phyloP scores from a whole-genome alignment of 306 rosid genomes.

The Corylus americana region DNA sequence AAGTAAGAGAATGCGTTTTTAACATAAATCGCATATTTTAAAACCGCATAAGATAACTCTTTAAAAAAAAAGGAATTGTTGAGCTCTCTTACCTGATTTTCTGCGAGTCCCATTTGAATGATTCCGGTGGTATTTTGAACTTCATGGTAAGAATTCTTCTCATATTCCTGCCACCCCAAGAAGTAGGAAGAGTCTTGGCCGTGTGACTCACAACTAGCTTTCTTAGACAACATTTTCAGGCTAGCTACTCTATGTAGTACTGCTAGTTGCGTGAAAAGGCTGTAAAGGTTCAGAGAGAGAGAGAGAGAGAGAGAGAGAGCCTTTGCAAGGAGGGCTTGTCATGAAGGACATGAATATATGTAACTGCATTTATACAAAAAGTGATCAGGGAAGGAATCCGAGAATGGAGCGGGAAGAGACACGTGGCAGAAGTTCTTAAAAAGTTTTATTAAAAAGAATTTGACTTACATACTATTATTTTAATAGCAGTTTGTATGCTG shows the following conservation, averaged over 20 bases:
- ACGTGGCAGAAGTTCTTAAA: no score
- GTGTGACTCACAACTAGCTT: conserved; percentile 58
- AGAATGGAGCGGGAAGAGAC: no score
- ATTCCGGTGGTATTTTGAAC: conserved; percentile 66
- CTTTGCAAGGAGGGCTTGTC: conserved; percentile 19
- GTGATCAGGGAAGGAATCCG: no score
- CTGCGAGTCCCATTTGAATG: conserved; percentile 96
- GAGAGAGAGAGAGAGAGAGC: background rate
- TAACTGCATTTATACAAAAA: conserved; percentile 43
- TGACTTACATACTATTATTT: no score
- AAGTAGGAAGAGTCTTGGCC: conserved; percentile 87
- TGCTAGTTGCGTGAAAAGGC: background rate
- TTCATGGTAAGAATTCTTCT: conserved; percentile 72
- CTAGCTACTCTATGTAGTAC: background rate
- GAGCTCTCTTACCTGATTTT: conserved; percentile 57
- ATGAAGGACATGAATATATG: background rate
- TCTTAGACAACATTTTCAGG: conserved; percentile 58
- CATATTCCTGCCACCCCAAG: conserved; percentile 75
- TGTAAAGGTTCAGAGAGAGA: conserved; percentile 8
- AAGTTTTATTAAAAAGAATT: no score
- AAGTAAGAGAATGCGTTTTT: no score
- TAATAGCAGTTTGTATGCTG: no score
- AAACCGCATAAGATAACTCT: no score
- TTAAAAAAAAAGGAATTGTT: background rate
- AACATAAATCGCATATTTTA: no score